Evolutionary conservation across 768 basidiomycete genomes (phyloP), one percentile per base, ranked within the genome.

Genomic region (Calocybe indica): DNA sequence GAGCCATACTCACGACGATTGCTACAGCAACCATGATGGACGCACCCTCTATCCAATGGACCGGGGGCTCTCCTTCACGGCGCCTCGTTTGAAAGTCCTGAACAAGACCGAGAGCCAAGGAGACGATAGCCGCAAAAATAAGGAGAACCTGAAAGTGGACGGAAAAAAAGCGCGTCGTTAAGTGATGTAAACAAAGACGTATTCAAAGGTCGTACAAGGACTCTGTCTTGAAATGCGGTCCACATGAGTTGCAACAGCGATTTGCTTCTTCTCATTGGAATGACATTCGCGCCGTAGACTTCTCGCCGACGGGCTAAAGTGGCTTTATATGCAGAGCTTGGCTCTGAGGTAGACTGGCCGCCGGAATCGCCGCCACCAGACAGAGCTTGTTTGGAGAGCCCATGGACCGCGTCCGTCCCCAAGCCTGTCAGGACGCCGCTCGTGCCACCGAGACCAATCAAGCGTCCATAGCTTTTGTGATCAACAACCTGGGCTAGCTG

Each of bases 31-130:
- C 74, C 59, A 89, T 78, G 50, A 89, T 89, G 0, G 88, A 82
- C 8, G 89, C 88, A 46, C 85, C 95, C 69, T 98, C 95, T 0
- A 99, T 93, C 95, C 95, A 97, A 58, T 97, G 93, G 11, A 98
- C 91, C n/a, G 83, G 82, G 1, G 93, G 84, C 38, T 85, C 74
- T 37, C 72, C 78, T 35, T 68, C 70, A 1, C 67, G 52, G 7
- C 81, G 72, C 5, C 78, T 76, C 0, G 81, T 70, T 8, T 93
- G 95, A 60, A 97, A 87, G 60, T 93, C 92, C 62, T 95, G 88
- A 66, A 96, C 96, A 29, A 99, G 69, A 14, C 96, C 96, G 10
- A 98, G 80, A 10, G 92, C 93, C 39, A 99, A 74, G 11, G 96
- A 96, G 36, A 99, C 77, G 35, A 90, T 80, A 3, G 96, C 96